A percentile compares a stretch with the other conserved stretches of the same genome.
Evolutionary conservation across 805 yeast genomes (phyloP).

Genomic region (Debaryomyces prosopidis): DNA sequence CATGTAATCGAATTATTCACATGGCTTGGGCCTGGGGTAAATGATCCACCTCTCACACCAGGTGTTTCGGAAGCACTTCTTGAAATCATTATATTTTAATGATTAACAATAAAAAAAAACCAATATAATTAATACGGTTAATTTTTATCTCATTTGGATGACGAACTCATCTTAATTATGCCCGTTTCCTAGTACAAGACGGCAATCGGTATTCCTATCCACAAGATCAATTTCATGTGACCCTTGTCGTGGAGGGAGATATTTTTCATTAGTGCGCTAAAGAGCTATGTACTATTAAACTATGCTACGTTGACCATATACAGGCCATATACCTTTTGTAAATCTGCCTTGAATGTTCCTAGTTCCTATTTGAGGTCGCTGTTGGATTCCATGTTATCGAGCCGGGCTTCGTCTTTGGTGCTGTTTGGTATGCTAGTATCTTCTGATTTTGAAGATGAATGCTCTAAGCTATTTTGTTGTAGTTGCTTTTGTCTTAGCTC

Average conservation of each 20-base stretch:
- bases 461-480: conserved; percentile 1
- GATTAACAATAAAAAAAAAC: background rate
- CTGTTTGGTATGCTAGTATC: background rate
- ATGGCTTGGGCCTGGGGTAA: conserved; percentile 17
- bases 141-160: background rate
- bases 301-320: too few relatives aligned
- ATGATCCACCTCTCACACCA: conserved; percentile 5
- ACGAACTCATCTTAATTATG: background rate
- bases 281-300: too few relatives aligned
- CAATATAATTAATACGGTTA: background rate
- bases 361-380: too few relatives aligned
- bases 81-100: conserved; percentile 11
- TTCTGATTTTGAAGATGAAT: background rate
- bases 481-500: conserved; percentile 14
- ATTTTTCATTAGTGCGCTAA: background rate
- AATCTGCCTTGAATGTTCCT: too few relatives aligned
- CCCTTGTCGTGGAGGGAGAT: background rate
- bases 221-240: background rate
- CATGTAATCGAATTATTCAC: conserved; percentile 30
- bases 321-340: background rate
- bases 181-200: background rate
- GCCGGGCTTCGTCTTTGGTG: too few relatives aligned
- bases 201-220: background rate
- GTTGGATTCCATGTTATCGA: too few relatives aligned
- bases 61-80: conserved; percentile 20